phyloP scores from a whole-genome alignment of 2,329 filamentous ascomycete genomes.

The Hypoxylon sp. region DNA sequence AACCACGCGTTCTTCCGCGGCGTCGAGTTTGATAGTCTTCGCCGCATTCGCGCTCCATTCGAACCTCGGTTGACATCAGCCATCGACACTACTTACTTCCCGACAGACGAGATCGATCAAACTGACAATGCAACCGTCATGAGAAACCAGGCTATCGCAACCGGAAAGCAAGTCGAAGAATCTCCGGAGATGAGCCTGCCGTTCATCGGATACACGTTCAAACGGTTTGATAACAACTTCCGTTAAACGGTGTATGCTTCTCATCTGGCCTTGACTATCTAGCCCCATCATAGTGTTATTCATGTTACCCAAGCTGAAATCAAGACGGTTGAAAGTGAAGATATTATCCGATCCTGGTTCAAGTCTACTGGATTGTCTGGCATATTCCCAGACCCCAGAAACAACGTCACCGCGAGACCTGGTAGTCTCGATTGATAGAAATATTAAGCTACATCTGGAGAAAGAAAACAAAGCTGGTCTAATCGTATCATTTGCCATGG shows the following conservation, averaged over 20 bases:
- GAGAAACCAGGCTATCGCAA: constrained; percentile 83
- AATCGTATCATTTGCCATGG: constrained; percentile 25
- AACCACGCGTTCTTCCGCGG: constrained; percentile 95
- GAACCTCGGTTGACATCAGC: constrained; percentile 93
- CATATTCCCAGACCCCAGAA: constrained; percentile 7
- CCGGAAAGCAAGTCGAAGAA: constrained; percentile 76
- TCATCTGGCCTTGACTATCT: constrained; percentile 7
- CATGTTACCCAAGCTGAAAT: neutral
- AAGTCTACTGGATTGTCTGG: constrained; percentile 8
- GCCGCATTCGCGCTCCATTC: constrained; percentile 93
- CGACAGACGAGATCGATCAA: constrained; percentile 97
- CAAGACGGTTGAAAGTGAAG: constrained; percentile 11
- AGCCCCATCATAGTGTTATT: neutral
- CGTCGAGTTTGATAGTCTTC: constrained; percentile 93
- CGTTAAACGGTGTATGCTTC: constrained; percentile 58
- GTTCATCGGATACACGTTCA: constrained; percentile 97
- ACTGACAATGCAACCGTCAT: constrained; percentile 91
- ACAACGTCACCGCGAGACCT: constrained; percentile 28
- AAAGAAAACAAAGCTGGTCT: constrained; percentile 22
- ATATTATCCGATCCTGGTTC: constrained; percentile 14
- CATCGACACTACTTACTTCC: constrained; percentile 98
- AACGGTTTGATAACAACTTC: constrained; percentile 87
- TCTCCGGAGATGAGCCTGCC: constrained; percentile 95
- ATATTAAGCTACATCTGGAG: constrained; percentile 30
- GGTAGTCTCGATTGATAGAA: constrained; percentile 29